A percentile compares a stretch with the other conserved stretches of the same genome.
phyloP scores from a whole-genome alignment of 2,329 filamentous ascomycete species.

The Talaromyces sp. region DNA sequence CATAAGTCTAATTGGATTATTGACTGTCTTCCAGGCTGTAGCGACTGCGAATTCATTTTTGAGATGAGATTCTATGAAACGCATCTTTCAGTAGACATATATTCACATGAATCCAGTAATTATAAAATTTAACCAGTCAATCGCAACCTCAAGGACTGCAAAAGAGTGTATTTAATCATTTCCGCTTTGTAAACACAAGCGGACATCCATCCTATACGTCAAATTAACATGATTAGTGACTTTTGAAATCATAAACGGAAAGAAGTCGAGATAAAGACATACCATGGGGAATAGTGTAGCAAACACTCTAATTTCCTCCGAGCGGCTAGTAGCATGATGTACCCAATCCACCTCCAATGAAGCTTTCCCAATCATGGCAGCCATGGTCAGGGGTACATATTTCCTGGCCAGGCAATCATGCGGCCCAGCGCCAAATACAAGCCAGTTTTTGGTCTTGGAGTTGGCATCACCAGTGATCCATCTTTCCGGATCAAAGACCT shows the following conservation, averaged over 20 bases:
- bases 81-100: too few species aligned
- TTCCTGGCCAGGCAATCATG: conserved; percentile 95
- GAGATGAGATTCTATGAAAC: too few species aligned
- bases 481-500: conserved; percentile 81
- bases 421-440: conserved; percentile 91
- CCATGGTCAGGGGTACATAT: conserved; percentile 83
- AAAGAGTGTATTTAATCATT: conserved; percentile 18
- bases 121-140: too few species aligned
- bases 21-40: too few species aligned
- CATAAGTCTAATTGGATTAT: too few species aligned
- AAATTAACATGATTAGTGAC: conserved; percentile 13
- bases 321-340: conserved; percentile 74
- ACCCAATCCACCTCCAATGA: conserved; percentile 81
- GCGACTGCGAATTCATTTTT: too few species aligned
- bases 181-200: conserved; percentile 58
- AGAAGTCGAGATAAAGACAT: conserved; percentile 30
- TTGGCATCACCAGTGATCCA: conserved; percentile 89
- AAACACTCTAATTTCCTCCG: conserved; percentile 96
- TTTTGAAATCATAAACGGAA: neutral
- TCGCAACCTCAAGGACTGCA: too few species aligned
- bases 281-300: conserved; percentile 96
- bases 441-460: conserved; percentile 88
- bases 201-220: conserved; percentile 69
- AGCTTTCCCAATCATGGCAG: conserved; percentile 84
- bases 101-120: too few species aligned